Base-by-base conservation (phyloP, 106 monocot species). In the Vanilla planifolia region DNA sequence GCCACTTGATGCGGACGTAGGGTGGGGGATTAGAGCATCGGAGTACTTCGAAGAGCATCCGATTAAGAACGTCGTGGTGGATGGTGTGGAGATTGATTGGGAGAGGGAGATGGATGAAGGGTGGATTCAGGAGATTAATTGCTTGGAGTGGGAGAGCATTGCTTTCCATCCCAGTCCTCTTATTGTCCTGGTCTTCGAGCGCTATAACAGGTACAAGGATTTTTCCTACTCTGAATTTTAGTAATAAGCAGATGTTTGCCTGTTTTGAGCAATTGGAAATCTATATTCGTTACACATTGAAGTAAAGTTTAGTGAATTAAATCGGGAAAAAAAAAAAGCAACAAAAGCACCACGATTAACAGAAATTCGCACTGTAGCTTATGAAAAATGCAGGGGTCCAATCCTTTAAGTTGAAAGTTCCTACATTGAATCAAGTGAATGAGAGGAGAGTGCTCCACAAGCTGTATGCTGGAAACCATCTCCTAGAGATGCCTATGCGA, bases 121-220 rank as follows among this genome's bases (percentile, higher is more conserved):
- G 14, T 81, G 75, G 86, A 90, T 96, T 51, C 80, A 96, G 76
- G 95, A 96, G 76, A 90, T 96, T 55, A 96, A 91, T 50, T 96
- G 96, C 55, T 74, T 91, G 76, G 96, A 96, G 55, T 96, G 96
- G 96, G 91, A 96, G 79, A 87, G 79, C 67, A 91, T 96, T 10
- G 91, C 91, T 0, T 96, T 84, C 57, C 96, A 96, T 42, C 96
- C 96, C 2, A 96, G 96, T 55, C 96, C 96, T 1, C 77, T 96
- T 7, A 67, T 96, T 20, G 87, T 96, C 26, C 91, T 96, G 1
- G 59, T 59, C 8, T 59, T 59, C 36, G 59, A 59, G 21, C 59
- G 59, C 0, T 59, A 59, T 23, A 59, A 59, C 11, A 59, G 59
- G 53, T 53, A 16, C 5, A 30, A 32, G 30, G 30, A 53, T 5